Evolutionary conservation across 1,284 basidiomycete genomes (phyloP).

Genomic region (Irpex lacteus): DNA sequence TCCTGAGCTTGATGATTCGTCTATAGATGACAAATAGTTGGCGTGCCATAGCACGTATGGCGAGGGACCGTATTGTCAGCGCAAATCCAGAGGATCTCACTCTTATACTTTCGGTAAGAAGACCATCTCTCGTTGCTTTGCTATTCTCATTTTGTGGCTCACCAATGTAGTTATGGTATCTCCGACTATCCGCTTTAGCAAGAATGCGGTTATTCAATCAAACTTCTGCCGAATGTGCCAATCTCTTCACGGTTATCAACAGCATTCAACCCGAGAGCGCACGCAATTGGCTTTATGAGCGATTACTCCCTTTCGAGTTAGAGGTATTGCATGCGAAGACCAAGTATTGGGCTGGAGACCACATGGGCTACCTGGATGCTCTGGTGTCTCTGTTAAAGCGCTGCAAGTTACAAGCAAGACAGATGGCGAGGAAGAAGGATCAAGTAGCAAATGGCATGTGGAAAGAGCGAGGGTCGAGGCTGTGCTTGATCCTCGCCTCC

Average conservation of each 20-base stretch:
- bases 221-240: constrained; percentile 73
- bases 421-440: not conserved
- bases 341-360: constrained; percentile 74
- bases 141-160: not conserved
- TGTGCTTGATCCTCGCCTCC: constrained; percentile 69
- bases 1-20: not conserved
- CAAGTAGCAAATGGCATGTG: constrained; percentile 49
- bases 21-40: constrained; percentile 79
- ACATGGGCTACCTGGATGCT: constrained; percentile 72
- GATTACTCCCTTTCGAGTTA: constrained; percentile 74
- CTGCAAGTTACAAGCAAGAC: constrained; percentile 62
- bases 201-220: constrained; percentile 81
- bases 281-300: constrained; percentile 51
- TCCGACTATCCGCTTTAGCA: constrained; percentile 72
- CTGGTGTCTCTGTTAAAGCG: constrained; percentile 75
- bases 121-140: not conserved
- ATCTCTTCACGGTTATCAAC: constrained; percentile 69
- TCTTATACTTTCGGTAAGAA: constrained; percentile 64
- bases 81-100: constrained; percentile 63
- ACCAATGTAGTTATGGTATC: constrained; percentile 69
- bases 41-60: constrained; percentile 76
- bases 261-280: constrained; percentile 43
- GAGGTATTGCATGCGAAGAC: constrained; percentile 71
- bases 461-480: constrained; percentile 70
- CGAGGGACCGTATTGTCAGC: constrained; percentile 68